These are phyloP conservation scores for Solanum hybrid DNA, from an alignment of 305 asterid species.

Conservation along the genomic window DNA sequence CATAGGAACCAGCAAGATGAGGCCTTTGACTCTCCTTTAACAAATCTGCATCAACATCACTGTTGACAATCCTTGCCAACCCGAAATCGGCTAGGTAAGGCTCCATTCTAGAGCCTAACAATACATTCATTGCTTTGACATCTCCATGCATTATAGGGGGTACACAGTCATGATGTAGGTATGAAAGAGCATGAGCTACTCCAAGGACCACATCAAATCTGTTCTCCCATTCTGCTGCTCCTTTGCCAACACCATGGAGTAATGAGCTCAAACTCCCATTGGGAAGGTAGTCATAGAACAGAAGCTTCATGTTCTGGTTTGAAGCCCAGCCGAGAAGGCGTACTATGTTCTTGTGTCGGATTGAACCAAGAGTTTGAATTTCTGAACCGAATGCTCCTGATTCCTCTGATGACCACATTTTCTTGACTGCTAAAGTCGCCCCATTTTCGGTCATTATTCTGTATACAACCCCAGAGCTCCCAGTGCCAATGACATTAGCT, in stretches of 20 bases:
- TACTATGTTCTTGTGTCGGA: constrained; percentile 85
- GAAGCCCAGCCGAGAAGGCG: constrained; percentile 94
- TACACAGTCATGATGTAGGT: constrained; percentile 85
- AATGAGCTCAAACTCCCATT: constrained; percentile 95
- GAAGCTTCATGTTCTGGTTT: constrained; percentile 54
- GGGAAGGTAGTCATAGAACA: constrained; percentile 84
- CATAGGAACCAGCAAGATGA: constrained; percentile 89
- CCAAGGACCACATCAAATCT: constrained; percentile 66
- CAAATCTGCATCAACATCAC: constrained; percentile 17
- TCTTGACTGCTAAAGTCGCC: constrained; percentile 70
- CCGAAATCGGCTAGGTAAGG: constrained; percentile 92
- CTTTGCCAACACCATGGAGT: constrained; percentile 78
- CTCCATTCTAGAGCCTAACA: constrained; percentile 66
- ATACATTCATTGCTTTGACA: constrained; percentile 91
- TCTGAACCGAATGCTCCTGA: constrained; percentile 71
- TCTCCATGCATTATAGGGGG: constrained; percentile 97
- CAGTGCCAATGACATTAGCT: constrained; percentile 83
- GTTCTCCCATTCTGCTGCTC: constrained; percentile 81
- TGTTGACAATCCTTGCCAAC: constrained; percentile 56
- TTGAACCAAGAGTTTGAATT: constrained; percentile 71
- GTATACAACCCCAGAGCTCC: constrained; percentile 96
- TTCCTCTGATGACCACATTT: constrained; percentile 93
- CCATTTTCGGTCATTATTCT: constrained; percentile 59
- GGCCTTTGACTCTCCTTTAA: constrained; percentile 59
- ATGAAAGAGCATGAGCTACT: constrained; percentile 75